A percentile compares a stretch with the other conserved stretches of the same genome.
Conservation (phyloP, 108 stramenopile genomes). For the Cylindrotheca fusiformis region DNA sequence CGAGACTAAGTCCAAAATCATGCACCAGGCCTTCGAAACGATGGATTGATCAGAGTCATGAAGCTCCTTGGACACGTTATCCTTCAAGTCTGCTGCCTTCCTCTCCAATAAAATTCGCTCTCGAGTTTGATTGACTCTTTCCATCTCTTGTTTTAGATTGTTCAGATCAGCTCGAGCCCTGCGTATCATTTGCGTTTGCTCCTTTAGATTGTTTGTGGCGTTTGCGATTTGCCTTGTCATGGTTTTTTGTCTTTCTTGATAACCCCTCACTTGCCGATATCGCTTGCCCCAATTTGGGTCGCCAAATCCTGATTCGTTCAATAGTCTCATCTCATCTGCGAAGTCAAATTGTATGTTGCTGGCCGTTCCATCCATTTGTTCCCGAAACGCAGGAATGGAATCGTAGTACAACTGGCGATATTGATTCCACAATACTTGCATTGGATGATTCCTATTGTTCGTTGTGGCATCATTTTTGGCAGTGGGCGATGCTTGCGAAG, state of each 20-base stretch:
- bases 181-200: conserved; percentile 4
- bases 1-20: background rate
- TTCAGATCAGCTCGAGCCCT: conserved; percentile 1
- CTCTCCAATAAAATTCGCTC: background rate
- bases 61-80: background rate
- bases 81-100: background rate
- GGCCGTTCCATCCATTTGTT: background rate
- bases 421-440: conserved; percentile 26
- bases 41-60: background rate
- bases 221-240: background rate
- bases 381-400: conserved; percentile 40
- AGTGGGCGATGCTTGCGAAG: background rate
- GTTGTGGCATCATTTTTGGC: background rate
- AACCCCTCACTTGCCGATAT: conserved; percentile 30
- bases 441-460: conserved; percentile 13
- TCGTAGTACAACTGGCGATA: conserved; percentile 54
- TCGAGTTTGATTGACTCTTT: background rate
- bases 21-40: background rate
- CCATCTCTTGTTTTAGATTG: background rate
- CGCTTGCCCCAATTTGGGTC: conserved; percentile 34
- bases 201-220: background rate
- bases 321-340: conserved; percentile 8
- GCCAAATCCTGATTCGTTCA: conserved; percentile 40
- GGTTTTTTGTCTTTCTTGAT: conserved; percentile 3
- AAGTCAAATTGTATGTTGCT: conserved; percentile 8